Evolutionary conservation across 306 rosid species (phyloP).

Genomic region (Spatholobus suberectus): DNA sequence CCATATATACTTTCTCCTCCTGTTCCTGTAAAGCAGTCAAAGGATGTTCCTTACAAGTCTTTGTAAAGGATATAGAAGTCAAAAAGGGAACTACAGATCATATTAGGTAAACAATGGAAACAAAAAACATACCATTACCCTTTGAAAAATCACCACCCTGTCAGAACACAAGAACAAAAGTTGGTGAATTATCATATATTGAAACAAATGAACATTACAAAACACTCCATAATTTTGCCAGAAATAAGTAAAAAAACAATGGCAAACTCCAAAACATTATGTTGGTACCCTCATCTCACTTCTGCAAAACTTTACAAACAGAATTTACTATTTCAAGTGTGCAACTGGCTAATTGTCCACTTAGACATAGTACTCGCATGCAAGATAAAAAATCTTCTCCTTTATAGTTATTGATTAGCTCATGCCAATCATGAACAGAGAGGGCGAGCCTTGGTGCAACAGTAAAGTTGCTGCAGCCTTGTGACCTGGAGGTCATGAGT

Average conservation of each 20-base stretch:
- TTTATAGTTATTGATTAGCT: conserved; percentile 31
- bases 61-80: conserved; percentile 42
- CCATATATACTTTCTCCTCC: conserved; percentile 99
- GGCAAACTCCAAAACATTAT: conserved; percentile 20
- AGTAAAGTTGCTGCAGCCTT: neutral
- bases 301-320: conserved; percentile 26
- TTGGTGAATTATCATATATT: conserved; percentile 28
- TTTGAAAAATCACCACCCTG: conserved; percentile 98
- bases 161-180: conserved; percentile 35
- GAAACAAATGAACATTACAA: conserved; percentile 10
- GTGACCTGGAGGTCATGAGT: neutral
- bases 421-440: conserved; percentile 15
- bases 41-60: conserved; percentile 49
- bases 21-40: conserved; percentile 76
- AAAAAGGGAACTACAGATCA: conserved; percentile 40
- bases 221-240: neutral
- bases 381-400: conserved; percentile 5
- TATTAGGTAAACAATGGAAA: conserved; percentile 35
- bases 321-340: neutral
- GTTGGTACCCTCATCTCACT: neutral
- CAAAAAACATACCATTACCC: conserved; percentile 80
- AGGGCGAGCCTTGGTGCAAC: neutral
- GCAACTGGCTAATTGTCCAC: conserved; percentile 3
- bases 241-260: neutral
- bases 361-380: conserved; percentile 7